phyloP scores from a whole-genome alignment of 78 protist species.

The Dictyostelium firmibasis region DNA sequence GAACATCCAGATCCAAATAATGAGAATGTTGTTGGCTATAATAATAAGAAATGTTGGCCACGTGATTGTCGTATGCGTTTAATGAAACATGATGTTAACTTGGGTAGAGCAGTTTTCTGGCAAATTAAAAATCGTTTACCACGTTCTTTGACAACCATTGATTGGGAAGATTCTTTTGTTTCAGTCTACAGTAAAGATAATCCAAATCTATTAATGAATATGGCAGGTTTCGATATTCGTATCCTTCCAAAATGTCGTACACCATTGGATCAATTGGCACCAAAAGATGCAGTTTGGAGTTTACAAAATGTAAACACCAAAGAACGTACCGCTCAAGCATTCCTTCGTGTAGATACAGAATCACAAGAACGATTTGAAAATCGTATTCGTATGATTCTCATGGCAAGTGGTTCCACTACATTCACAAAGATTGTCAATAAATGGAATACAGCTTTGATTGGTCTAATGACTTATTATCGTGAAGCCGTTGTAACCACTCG shows the following conservation, averaged over 20 bases:
- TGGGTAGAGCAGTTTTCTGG: constrained; percentile 99
- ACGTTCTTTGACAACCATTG: constrained; percentile 95
- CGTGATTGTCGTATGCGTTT: constrained; percentile 99
- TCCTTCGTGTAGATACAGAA: constrained; percentile 95
- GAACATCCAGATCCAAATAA: constrained; percentile 99
- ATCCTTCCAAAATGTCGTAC: constrained; percentile 96
- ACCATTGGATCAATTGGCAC: constrained; percentile 78
- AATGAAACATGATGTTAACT: constrained; percentile 99
- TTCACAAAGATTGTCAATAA: constrained; percentile 99
- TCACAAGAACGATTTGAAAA: constrained; percentile 94
- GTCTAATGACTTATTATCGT: constrained; percentile 99
- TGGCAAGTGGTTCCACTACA: constrained; percentile 99
- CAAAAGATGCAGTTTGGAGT: constrained; percentile 98
- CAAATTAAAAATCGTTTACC: constrained; percentile 98
- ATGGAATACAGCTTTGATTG: constrained; percentile 99
- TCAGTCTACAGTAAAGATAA: constrained; percentile 98
- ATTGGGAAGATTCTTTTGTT: constrained; percentile 96
- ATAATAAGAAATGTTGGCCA: constrained; percentile 99
- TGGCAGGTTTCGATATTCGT: constrained; percentile 98
- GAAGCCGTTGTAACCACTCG: constrained; percentile 94
- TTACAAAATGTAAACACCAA: constrained; percentile 94
- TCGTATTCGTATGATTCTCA: constrained; percentile 97
- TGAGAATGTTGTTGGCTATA: constrained; percentile 99
- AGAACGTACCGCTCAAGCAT: constrained; percentile 98
- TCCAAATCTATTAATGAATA: constrained; percentile 98